These are phyloP conservation scores for Hanseniaspora sp. DNA, from an alignment of 1,139 yeast species.

Conservation along the genomic window DNA sequence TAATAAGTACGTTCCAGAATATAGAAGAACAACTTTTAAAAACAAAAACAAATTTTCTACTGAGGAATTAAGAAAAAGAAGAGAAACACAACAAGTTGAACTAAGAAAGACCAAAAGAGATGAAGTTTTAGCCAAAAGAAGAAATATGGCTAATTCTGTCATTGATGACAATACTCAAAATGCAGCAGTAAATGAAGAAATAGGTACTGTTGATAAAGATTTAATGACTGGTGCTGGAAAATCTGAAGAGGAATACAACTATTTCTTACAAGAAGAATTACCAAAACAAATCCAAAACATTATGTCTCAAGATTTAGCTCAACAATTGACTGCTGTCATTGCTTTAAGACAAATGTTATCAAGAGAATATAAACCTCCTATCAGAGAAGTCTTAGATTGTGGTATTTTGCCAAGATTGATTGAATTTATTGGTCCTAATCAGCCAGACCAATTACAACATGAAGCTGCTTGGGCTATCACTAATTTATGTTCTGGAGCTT, in stretches of 20 bases:
- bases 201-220: constrained; percentile 35
- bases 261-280: constrained; percentile 53
- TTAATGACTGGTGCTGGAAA: constrained; percentile 25
- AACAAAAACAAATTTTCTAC: constrained; percentile 89
- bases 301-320: constrained; percentile 64
- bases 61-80: constrained; percentile 93
- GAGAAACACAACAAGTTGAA: constrained; percentile 96
- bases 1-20: constrained; percentile 85
- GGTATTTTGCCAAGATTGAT: constrained; percentile 91
- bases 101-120: constrained; percentile 93
- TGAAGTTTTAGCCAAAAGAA: constrained; percentile 84
- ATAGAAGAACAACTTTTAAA: constrained; percentile 92
- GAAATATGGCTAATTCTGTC: constrained; percentile 53
- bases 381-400: constrained; percentile 79
- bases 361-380: constrained; percentile 95
- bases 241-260: constrained; percentile 31
- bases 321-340: constrained; percentile 78
- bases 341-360: constrained; percentile 88
- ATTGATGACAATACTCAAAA: constrained; percentile 22
- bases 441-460: constrained; percentile 78
- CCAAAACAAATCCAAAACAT: constrained; percentile 81
- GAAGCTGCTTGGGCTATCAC: constrained; percentile 99
- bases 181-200: constrained; percentile 32
- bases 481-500: constrained; percentile 90
- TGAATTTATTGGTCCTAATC: constrained; percentile 65